Evolutionary conservation across 2,329 filamentous ascomycete species (phyloP).

Genomic region (Lachnellula occidentalis): DNA sequence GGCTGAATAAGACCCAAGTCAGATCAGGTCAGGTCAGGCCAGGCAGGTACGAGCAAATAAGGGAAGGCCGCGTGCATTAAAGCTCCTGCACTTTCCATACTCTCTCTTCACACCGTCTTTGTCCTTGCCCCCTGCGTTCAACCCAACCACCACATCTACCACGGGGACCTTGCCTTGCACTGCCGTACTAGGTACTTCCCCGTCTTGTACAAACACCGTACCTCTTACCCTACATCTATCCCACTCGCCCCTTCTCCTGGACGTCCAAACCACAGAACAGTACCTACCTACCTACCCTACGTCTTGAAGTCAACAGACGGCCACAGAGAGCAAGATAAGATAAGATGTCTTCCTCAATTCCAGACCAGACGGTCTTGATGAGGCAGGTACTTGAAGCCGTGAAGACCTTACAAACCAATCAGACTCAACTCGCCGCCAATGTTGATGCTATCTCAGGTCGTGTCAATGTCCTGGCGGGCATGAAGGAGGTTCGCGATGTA

Average conservation of each 20-base stretch:
- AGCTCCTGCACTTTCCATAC: background rate
- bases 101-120: background rate
- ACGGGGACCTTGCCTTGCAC: too few species aligned
- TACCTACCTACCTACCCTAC: too few species aligned
- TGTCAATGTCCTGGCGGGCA: constrained; percentile 53
- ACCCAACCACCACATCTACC: too few species aligned
- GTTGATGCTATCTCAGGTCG: constrained; percentile 57
- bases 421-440: constrained; percentile 47
- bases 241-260: background rate
- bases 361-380: constrained; percentile 34
- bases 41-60: too few species aligned
- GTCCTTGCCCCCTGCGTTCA: too few species aligned
- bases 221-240: background rate
- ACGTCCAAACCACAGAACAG: background rate
- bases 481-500: constrained; percentile 51
- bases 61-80: too few species aligned
- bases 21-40: too few species aligned
- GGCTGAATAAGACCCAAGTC: too few species aligned
- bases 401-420: constrained; percentile 50
- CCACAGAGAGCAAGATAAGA: constrained; percentile 6
- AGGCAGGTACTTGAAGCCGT: constrained; percentile 51
- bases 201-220: background rate
- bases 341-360: constrained; percentile 20
- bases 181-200: background rate
- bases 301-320: constrained; percentile 1